Evolutionary conservation across 352 stramenopile genomes (phyloP), one percentile per base, ranked within the genome.

Genomic region (Pythium plurisporium): DNA sequence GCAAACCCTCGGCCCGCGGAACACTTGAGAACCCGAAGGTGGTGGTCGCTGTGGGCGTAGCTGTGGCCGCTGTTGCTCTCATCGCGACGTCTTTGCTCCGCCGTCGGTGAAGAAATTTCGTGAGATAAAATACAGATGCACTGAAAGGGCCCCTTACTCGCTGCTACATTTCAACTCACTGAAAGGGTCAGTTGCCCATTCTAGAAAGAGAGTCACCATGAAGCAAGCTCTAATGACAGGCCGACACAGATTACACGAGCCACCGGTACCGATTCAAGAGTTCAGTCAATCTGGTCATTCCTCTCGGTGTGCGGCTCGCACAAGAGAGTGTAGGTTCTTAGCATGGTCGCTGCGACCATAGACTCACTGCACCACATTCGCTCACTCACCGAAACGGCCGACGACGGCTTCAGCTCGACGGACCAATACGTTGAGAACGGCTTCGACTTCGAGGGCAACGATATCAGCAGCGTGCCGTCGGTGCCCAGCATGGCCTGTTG

Each of bases 361-460:
- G 2, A 5, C 19, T 19, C 30, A 30, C 31, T 38, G n/a, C 45
- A 11, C 19, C 29, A 20, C 19, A 19, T 37, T n/a, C 33, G 47
- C 22, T 26, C 26, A 8, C 29, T 55, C 47, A 23, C 46, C 22
- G 44, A 5, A 12, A 5, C 25, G n/a, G 27, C 25, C 22, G 43
- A 50, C 26, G 43, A 50, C 26, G 43, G 43, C 43, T 50, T 50
- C 26, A 45, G 37, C 34, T 15, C 23, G 33, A n/a, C 47, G 23
- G 26, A 57, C 10, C 40, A 43, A 17, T 60, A 36, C 42, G 44
- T 62, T 9, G 23, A 51, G 10, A 50, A 59, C 34, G 53, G 64
- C 36, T 47, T 63, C 20, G 62, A 77, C 51, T 77, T 59, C 30
- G 27, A 51, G 15, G 69, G 65, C 37, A 68, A 69, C 19, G 62